phyloP scores from a whole-genome alignment of 768 basidiomycete species.

The Tricholoma terreum region DNA sequence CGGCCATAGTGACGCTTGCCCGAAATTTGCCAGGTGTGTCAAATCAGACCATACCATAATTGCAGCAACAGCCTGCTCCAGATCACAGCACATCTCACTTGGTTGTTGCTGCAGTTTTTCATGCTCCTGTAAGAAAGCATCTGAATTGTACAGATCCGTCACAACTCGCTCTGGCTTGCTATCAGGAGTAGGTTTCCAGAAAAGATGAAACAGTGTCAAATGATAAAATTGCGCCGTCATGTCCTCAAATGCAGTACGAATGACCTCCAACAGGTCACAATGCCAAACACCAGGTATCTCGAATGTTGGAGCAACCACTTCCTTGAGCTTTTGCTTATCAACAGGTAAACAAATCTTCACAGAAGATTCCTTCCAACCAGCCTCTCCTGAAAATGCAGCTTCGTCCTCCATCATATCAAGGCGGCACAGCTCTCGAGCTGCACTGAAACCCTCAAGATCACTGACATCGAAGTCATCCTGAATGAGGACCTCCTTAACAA shows the following conservation, averaged over 20 bases:
- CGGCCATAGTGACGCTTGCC: too few relatives aligned
- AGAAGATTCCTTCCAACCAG: too few relatives aligned
- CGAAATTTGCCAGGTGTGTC: too few relatives aligned
- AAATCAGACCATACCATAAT: constrained; percentile 16
- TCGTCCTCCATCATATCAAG: constrained; percentile 11
- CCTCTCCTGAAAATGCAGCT: neutral
- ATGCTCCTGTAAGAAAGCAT: too few relatives aligned
- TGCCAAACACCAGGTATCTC: neutral
- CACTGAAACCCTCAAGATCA: constrained; percentile 21
- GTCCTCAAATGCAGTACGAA: constrained; percentile 12
- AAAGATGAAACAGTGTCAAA: too few relatives aligned
- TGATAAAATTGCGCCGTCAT: neutral
- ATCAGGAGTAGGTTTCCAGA: too few relatives aligned
- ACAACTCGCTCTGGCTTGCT: constrained; percentile 1
- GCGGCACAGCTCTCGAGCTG: constrained; percentile 8
- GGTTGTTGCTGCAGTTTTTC: too few relatives aligned
- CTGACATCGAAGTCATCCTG: too few relatives aligned
- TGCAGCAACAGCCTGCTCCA: neutral
- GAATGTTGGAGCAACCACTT: too few relatives aligned
- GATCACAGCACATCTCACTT: neutral
- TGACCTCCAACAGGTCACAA: too few relatives aligned
- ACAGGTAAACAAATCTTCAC: too few relatives aligned
- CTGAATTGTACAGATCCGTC: neutral
- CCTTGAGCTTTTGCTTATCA: too few relatives aligned
- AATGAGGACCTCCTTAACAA: constrained; percentile 27